phyloP scores from a whole-genome alignment of 2,329 filamentous ascomycete species.

The Paraphaeosphaeria minitans region DNA sequence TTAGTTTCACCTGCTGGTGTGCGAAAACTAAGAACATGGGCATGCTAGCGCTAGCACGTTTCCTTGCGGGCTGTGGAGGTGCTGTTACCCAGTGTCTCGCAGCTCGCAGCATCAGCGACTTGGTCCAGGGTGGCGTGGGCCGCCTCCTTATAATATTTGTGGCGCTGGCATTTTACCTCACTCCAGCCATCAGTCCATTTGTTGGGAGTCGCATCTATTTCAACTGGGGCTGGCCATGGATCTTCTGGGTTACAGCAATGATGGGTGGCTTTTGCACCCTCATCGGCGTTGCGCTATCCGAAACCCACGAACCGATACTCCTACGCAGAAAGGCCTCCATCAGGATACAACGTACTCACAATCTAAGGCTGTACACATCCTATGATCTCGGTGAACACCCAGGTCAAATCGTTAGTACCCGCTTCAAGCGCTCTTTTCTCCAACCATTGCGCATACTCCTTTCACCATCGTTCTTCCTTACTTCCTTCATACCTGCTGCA shows the following conservation, averaged over 20 bases:
- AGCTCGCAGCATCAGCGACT: slow-evolving; percentile 28
- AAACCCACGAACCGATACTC: slow-evolving; percentile 52
- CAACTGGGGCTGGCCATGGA: slow-evolving; percentile 21
- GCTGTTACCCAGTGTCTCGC: slow-evolving; percentile 21
- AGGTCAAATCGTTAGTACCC: neutral
- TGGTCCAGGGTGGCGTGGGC: slow-evolving; percentile 21
- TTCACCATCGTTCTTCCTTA: slow-evolving; percentile 57
- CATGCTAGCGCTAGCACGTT: slow-evolving; percentile 14
- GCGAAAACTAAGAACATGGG: slow-evolving; percentile 8
- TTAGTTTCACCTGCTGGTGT: slow-evolving; percentile 15
- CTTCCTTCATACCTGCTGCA: slow-evolving; percentile 29
- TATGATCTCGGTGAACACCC: slow-evolving; percentile 7
- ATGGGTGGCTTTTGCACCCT: slow-evolving; percentile 26
- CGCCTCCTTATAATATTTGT: slow-evolving; percentile 19
- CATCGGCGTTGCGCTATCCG: slow-evolving; percentile 35
- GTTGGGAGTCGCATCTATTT: slow-evolving; percentile 12
- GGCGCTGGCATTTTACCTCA: slow-evolving; percentile 13
- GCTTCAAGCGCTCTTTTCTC: slow-evolving; percentile 45
- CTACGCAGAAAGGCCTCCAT: slow-evolving; percentile 34
- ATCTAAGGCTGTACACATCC: slow-evolving; percentile 65
- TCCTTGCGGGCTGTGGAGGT: slow-evolving; percentile 18
- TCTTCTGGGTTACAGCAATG: slow-evolving; percentile 19
- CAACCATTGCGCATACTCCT: slow-evolving; percentile 60
- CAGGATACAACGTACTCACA: slow-evolving; percentile 58
- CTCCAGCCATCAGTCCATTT: slow-evolving; percentile 12